Conservation (phyloP, 1,139 yeast species). For the Pneumocystis murina region DNA sequence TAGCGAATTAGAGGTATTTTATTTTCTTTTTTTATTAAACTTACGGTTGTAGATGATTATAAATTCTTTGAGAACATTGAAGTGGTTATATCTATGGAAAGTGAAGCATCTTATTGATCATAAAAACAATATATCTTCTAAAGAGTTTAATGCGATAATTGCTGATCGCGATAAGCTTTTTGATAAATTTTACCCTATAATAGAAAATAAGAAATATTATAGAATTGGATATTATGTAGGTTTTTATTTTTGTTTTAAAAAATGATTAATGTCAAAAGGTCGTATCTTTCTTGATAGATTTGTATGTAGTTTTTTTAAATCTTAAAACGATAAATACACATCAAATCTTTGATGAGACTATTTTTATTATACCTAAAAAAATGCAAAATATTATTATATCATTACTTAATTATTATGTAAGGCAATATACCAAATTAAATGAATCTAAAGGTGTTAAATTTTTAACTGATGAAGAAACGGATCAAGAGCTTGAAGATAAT, state of each 20-base stretch:
- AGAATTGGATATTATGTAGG: not conserved
- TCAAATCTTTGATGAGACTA: not conserved
- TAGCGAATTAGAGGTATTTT: not conserved
- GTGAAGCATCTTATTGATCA: not conserved
- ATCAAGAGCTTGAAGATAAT: constrained; percentile 8
- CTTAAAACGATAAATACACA: not conserved
- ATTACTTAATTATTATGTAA: not conserved
- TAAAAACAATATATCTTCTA: not conserved
- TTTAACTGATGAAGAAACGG: constrained; percentile 6
- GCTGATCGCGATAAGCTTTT: not conserved
- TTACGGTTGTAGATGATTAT: not conserved
- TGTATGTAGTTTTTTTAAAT: not conserved
- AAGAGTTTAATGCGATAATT: not conserved
- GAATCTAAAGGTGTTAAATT: not conserved
- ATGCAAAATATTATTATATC: not conserved
- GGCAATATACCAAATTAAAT: constrained; percentile 1
- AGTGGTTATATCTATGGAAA: not conserved
- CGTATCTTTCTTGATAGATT: not conserved
- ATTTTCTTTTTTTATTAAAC: not conserved
- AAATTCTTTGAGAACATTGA: not conserved
- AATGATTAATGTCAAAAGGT: not conserved
- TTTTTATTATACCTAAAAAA: not conserved
- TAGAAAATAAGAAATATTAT: not conserved
- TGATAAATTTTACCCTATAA: not conserved
- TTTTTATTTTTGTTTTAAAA: not conserved